Conservation (phyloP, 2,329 filamentous ascomycete genomes). For the Huntiella decipiens region DNA sequence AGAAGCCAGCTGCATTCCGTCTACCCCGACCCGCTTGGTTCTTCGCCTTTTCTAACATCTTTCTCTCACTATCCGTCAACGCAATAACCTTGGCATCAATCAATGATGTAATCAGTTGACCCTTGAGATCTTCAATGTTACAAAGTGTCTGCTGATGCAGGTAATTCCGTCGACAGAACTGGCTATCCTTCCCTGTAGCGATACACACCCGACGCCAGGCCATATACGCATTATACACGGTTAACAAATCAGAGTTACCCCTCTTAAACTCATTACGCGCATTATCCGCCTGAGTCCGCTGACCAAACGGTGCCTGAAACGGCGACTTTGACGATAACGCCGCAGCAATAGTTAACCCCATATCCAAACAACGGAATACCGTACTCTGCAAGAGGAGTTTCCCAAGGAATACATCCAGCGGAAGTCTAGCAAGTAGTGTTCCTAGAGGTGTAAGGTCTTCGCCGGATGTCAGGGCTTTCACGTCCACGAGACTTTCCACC, state of each 20-base stretch:
- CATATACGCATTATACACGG: slow-evolving; percentile 81
- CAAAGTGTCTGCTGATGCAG: slow-evolving; percentile 71
- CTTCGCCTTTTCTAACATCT: slow-evolving; percentile 47
- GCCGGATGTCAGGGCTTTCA: slow-evolving; percentile 60
- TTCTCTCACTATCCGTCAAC: slow-evolving; percentile 54
- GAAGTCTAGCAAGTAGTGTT: slow-evolving; percentile 67
- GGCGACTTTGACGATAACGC: slow-evolving; percentile 90
- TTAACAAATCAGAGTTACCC: slow-evolving; percentile 80
- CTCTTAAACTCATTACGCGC: slow-evolving; percentile 62
- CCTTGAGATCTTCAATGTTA: slow-evolving; percentile 91
- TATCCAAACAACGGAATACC: slow-evolving; percentile 81
- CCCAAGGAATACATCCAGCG: slow-evolving; percentile 82
- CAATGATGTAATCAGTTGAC: slow-evolving; percentile 68
- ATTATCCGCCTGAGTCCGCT: slow-evolving; percentile 62
- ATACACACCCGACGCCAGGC: slow-evolving; percentile 73
- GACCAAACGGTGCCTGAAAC: slow-evolving; percentile 72
- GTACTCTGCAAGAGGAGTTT: slow-evolving; percentile 78
- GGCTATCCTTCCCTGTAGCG: slow-evolving; percentile 53
- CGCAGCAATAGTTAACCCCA: slow-evolving; percentile 76
- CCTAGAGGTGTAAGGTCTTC: slow-evolving; percentile 82
- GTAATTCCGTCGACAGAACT: slow-evolving; percentile 91
- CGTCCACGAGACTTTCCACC: slow-evolving; percentile 82
- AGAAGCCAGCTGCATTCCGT: slow-evolving; percentile 49
- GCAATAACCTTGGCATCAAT: slow-evolving; percentile 70
- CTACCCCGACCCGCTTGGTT: slow-evolving; percentile 32